Percentiles rank a stretch among this genome's conserved stretches.
Conservation (phyloP, 768 basidiomycete species). For the Lentinula sp. region DNA sequence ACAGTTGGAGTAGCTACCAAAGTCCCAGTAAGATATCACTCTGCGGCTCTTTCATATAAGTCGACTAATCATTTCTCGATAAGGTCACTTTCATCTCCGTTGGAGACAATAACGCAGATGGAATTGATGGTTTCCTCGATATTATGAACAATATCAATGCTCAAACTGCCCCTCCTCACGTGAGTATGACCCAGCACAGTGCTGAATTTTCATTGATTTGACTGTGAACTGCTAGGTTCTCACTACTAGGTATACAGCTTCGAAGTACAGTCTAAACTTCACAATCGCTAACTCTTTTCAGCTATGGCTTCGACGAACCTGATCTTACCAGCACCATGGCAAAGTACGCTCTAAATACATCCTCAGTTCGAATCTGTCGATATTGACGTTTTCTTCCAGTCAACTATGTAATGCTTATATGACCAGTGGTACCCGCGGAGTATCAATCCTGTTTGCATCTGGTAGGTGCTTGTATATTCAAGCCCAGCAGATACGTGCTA, state of each 20-base stretch:
- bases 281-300: constrained; percentile 7
- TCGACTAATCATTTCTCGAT: not conserved
- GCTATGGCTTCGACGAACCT: constrained; percentile 48
- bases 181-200: not conserved
- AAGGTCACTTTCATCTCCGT: constrained; percentile 24
- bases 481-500: not conserved
- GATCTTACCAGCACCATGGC: constrained; percentile 20
- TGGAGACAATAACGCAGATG: constrained; percentile 22
- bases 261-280: too few relatives aligned
- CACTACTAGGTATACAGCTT: constrained; percentile 23
- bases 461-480: constrained; percentile 28
- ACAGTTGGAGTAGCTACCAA: constrained; percentile 28
- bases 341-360: constrained; percentile 4
- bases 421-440: constrained; percentile 40
- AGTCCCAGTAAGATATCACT: constrained; percentile 16
- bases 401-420: constrained; percentile 22
- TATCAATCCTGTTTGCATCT: constrained; percentile 39
- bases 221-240: constrained; percentile 21
- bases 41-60: not conserved
- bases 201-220: not conserved
- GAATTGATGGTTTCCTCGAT: constrained; percentile 26
- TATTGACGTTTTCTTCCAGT: constrained; percentile 3
- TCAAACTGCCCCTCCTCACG: constrained; percentile 28
- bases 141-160: constrained; percentile 22
- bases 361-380: not conserved